These are phyloP conservation scores for Triticum dicoccoides DNA, from an alignment of 176 grass and related monocot species.

Conservation along the genomic window DNA sequence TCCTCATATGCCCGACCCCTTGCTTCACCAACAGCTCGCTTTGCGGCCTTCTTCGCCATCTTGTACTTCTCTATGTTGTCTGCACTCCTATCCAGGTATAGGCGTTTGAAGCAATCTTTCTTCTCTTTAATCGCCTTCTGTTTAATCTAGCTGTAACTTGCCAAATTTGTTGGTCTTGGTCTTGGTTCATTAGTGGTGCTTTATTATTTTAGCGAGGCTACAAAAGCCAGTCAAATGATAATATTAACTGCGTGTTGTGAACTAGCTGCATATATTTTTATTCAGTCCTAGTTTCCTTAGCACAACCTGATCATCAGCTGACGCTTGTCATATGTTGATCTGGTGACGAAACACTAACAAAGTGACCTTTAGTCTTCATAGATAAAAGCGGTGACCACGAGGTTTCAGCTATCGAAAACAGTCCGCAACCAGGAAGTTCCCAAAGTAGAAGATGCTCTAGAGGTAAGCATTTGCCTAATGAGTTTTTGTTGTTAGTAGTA, in stretches of 20 bases:
- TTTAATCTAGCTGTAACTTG: not conserved
- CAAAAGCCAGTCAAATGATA: not conserved
- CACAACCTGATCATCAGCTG: constrained; percentile 5
- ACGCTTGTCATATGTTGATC: not conserved
- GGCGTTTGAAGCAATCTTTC: no score
- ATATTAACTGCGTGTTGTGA: not conserved
- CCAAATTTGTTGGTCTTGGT: not conserved
- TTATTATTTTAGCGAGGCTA: not conserved
- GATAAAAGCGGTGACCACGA: constrained; percentile 70
- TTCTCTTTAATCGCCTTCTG: not conserved
- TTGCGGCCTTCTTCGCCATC: no score
- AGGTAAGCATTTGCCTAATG: constrained; percentile 25
- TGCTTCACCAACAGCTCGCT: no score
- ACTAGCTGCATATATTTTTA: not conserved
- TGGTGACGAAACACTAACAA: constrained; percentile 8
- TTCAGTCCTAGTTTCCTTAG: not conserved
- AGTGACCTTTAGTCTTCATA: constrained; percentile 46
- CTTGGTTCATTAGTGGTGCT: not conserved
- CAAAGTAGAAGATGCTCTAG: constrained; percentile 57
- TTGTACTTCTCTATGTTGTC: no score
- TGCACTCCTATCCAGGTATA: no score
- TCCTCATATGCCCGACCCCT: no score
- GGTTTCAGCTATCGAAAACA: constrained; percentile 44
- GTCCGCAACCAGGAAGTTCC: constrained; percentile 51
- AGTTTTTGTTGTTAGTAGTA: not conserved